Evolutionary conservation across 2,329 filamentous ascomycete genomes (phyloP), one percentile per base, ranked within the genome.

Genomic region (Sporothrix globosa): DNA sequence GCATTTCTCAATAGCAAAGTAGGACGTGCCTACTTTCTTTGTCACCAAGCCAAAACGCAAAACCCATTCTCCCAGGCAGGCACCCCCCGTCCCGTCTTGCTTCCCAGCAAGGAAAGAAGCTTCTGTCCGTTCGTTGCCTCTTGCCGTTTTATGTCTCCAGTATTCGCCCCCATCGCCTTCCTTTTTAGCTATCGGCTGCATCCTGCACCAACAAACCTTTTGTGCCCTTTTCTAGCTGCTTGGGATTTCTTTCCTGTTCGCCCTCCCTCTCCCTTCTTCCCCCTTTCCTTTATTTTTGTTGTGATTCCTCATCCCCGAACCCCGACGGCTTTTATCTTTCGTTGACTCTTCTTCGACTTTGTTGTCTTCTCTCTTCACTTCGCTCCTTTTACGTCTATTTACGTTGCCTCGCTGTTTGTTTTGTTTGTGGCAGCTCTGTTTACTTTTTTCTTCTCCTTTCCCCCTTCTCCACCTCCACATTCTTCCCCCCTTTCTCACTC

Each of bases 401-500:
- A 39, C 30, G 48, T 41, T 67, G 34, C 30, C n/a, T 44, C 46
- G 30, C 34, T 54, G n/a, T 56, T 27, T 48, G 10, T 30, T 65
- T 50, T 19, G 41, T 21, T 50, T 54, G 19, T 54, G 19, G n/a
- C 34, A 30, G 48, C 34, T 67, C 50, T 67, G 50, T 67, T 67
- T 67, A 67, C 65, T 54, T 54, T 34, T 6, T 34, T 21, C 13
- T 44, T 53, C 24, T 30, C 17, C 46, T 52, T 66, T 48, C 60
- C 65, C 52, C 52, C 17, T 56, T 46, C 65, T 67, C 65, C 65
- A 63, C 58, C 58, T 58, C 50, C 48, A 44, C 34, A 54, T 56
- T 68, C 66, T 68, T 44, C 52, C 11, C n/a, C 19, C 50, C n/a
- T 46, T 46, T 21, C 41, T 58, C 41, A 34, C 52, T n/a, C 39